Evolutionary conservation across 495 filamentous ascomycete genomes (phyloP), one percentile per base, ranked within the genome.

Genomic region (Jackrogersella multiformis): DNA sequence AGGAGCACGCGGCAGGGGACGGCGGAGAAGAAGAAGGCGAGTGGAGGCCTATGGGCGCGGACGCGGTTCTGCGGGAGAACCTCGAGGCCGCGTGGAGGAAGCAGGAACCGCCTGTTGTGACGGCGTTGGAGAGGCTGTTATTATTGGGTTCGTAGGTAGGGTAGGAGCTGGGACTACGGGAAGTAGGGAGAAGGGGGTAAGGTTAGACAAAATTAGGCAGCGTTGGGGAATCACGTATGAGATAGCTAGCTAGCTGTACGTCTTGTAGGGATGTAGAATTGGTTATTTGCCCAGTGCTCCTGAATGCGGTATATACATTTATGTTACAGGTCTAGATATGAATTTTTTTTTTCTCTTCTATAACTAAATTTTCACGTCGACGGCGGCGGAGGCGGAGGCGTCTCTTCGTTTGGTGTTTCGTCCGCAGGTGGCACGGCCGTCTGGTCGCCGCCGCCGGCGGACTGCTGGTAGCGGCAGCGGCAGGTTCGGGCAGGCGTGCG

Each of bases 101-200:
- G 55, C 81, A 81, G 72, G 77, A 79, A 39, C 71, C 80, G 26
- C 84, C 85, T 45, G 68, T 76, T 26, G 75, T 87, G 16, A 73
- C 66, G 52, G 74, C 64, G 4, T 79, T 86, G 66, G 78, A 79
- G 69, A 87, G 80, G 73, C 78, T 91, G 42, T 81, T 84, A 53
- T 74, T 90, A 55, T 77, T 91, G 36, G 80, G 82, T 7, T 74
- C 64, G 63, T 75, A 44, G 38, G 15, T 64, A 18, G 38, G 53
- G 5, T 9, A 13, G 1, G 23, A n/a, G n/a, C n/a, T n/a, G n/a
- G 12, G 0, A 48, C 4, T 38, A 49, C 21, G 41, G 39, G 21
- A 52, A 15, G 15, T 5, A 20, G 46, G 36, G 21, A 12, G 13
- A 30, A 21, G 30, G 12, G 44, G 41, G 18, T 48, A 42, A 10